Percentiles rank a stretch among this genome's conserved stretches.
phyloP scores from a whole-genome alignment of 2,329 filamentous ascomycete species.

The Rutstroemia sydowiana region DNA sequence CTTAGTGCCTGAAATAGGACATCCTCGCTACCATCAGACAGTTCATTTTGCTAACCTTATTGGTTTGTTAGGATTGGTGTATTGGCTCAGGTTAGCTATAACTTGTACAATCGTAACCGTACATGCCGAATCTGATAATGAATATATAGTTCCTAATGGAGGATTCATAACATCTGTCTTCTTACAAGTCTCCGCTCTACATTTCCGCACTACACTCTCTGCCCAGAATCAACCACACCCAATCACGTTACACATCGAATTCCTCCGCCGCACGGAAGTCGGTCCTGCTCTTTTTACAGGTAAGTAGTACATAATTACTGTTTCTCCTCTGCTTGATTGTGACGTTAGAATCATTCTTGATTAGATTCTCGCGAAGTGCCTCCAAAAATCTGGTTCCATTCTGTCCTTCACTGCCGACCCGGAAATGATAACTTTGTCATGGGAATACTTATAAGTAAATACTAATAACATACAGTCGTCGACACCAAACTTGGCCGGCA shows the following conservation, averaged over 20 bases:
- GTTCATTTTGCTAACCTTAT: not conserved
- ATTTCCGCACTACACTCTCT: conserved; percentile 51
- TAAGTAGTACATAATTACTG: not conserved
- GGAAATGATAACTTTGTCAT: too few relatives aligned
- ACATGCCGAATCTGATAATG: not conserved
- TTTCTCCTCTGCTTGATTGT: not conserved
- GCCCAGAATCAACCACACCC: conserved; percentile 54
- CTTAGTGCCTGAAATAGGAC: not conserved
- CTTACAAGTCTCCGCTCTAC: conserved; percentile 48
- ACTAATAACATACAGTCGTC: conserved; percentile 34
- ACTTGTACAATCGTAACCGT: not conserved
- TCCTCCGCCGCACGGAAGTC: conserved; percentile 54
- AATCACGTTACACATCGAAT: conserved; percentile 57
- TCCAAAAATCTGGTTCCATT: not conserved
- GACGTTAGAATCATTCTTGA: too few relatives aligned
- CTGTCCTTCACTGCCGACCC: not conserved
- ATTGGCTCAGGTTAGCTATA: conserved; percentile 51
- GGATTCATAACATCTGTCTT: conserved; percentile 61
- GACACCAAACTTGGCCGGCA: conserved; percentile 59
- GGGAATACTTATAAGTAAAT: not conserved
- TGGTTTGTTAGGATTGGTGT: conserved; percentile 43
- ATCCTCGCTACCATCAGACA: not conserved
- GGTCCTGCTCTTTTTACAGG: conserved; percentile 47
- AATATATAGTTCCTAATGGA: conserved; percentile 57
- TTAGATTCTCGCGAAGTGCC: too few relatives aligned